Conservation (phyloP, 129 eudicot species). For the Mikania micrantha region DNA sequence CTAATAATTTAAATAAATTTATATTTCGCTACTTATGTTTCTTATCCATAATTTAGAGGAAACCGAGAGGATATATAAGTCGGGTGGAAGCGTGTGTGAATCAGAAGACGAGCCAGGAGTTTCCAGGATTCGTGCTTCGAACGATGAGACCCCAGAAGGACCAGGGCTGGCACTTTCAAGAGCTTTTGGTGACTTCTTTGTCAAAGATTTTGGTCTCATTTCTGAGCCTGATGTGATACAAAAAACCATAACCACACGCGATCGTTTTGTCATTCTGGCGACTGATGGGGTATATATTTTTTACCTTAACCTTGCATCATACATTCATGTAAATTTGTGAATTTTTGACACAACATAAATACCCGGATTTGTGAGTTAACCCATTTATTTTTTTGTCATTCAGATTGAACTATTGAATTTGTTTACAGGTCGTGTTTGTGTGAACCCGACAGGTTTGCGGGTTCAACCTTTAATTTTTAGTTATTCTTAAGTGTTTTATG, state of each 20-base stretch:
- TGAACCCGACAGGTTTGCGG: no score
- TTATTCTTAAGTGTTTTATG: no score
- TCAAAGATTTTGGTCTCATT: slow-evolving; percentile 85
- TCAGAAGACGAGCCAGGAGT: slow-evolving; percentile 83
- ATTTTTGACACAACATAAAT: no score
- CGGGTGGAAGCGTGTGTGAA: slow-evolving; percentile 59
- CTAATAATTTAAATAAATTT: no score
- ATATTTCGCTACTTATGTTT: not conserved
- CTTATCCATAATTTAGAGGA: slow-evolving; percentile 47
- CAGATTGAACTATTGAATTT: no score
- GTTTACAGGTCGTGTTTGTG: no score
- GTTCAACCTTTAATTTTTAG: no score
- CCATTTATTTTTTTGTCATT: no score
- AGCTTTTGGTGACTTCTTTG: slow-evolving; percentile 81
- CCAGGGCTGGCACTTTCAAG: slow-evolving; percentile 91
- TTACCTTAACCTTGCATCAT: not conserved
- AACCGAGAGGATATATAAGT: slow-evolving; percentile 57
- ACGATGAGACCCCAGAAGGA: slow-evolving; percentile 46
- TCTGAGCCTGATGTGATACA: slow-evolving; percentile 85
- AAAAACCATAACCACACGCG: slow-evolving; percentile 48
- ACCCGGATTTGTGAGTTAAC: no score
- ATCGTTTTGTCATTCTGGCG: slow-evolving; percentile 75
- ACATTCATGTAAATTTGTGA: no score
- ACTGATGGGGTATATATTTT: slow-evolving; percentile 97
- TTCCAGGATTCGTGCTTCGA: slow-evolving; percentile 69